These are phyloP conservation scores for Aurifilum marmelostoma DNA, from an alignment of 2,329 filamentous ascomycete species.

Conservation along the genomic window DNA sequence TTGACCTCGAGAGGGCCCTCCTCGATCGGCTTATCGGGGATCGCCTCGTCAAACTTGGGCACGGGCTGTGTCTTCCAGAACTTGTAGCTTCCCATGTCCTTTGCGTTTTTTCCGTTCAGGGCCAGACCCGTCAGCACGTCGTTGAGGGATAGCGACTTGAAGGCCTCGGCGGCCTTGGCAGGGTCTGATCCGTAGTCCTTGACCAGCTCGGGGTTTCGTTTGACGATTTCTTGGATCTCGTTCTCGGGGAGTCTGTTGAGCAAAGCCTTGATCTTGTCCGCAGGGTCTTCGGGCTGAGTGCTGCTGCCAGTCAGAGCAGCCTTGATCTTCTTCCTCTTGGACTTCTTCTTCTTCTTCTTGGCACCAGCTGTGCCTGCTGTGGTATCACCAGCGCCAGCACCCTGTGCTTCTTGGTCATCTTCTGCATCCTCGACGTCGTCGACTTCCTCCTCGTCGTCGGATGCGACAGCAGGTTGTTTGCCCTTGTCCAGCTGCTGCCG, in stretches of 20 bases:
- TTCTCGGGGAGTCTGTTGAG: constrained; percentile 57
- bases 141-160: constrained; percentile 67
- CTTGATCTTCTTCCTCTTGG: constrained; percentile 65
- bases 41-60: constrained; percentile 72
- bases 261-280: constrained; percentile 52
- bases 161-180: constrained; percentile 53
- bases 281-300: constrained; percentile 39
- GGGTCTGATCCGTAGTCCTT: constrained; percentile 50
- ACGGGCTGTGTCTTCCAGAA: constrained; percentile 99
- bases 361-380: constrained; percentile 37
- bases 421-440: constrained; percentile 44
- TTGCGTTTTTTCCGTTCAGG: constrained; percentile 81
- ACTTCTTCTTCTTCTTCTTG: constrained; percentile 68
- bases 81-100: constrained; percentile 96
- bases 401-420: constrained; percentile 42
- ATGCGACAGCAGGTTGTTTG: constrained; percentile 50
- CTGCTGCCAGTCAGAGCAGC: constrained; percentile 42
- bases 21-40: constrained; percentile 54
- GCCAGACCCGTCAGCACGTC: constrained; percentile 77
- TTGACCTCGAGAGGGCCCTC: constrained; percentile 87
- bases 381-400: constrained; percentile 41
- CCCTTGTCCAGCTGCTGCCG: constrained; percentile 43
- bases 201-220: constrained; percentile 73
- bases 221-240: constrained; percentile 68
- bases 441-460: constrained; percentile 51